Conservation (phyloP, 768 basidiomycete species). For the Podaxis sp. region DNA sequence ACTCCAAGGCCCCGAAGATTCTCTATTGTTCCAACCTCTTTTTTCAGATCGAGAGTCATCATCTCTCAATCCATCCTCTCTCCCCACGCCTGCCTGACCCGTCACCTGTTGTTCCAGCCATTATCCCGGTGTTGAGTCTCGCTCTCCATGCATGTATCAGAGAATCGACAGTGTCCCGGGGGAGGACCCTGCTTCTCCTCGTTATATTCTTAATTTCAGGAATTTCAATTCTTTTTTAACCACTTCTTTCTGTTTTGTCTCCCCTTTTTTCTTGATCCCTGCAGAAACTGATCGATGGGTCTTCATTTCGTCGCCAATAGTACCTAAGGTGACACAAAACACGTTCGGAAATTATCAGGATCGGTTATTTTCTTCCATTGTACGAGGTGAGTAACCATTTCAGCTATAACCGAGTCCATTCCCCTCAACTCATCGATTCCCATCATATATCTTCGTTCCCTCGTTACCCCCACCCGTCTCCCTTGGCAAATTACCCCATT, state of each 20-base stretch:
- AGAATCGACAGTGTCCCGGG: not conserved
- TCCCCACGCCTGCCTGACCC: not conserved
- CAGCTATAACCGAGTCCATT: not conserved
- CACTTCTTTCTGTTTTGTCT: conserved; percentile 3
- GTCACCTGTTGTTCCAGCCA: not conserved
- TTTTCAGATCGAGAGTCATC: conserved; percentile 4
- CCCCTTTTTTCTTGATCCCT: not conserved
- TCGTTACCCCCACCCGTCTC: not conserved
- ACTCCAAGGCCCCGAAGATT: not conserved
- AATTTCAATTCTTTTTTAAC: conserved; percentile 2
- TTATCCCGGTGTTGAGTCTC: not conserved
- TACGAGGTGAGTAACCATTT: conserved; percentile 3
- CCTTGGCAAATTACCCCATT: not conserved
- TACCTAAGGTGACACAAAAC: not conserved
- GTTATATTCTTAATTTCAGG: not conserved
- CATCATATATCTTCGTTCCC: not conserved
- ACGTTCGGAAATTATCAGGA: not conserved
- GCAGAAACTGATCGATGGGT: not conserved
- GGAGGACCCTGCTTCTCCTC: not conserved
- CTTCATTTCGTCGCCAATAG: not conserved
- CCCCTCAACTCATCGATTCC: conserved; percentile 3
- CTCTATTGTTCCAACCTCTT: not conserved
- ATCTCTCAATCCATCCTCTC: not conserved
- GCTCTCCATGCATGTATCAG: not conserved
- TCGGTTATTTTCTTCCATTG: not conserved